Conservation (phyloP, 2,329 filamentous ascomycete species). For the Sarocladiaceae sp. region DNA sequence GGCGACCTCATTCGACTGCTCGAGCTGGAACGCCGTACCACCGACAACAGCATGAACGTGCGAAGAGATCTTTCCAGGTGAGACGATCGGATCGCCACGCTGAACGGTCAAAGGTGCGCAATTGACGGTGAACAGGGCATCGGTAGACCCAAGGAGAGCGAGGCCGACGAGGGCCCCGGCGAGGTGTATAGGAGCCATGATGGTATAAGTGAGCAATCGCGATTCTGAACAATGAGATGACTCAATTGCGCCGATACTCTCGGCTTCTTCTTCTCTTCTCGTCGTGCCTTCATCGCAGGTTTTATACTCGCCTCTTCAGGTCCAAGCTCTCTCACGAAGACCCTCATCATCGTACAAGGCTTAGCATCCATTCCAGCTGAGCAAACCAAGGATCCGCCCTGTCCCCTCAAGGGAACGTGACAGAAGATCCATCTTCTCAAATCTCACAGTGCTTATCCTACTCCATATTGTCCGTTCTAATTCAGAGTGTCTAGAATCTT, state of each 20-base stretch:
- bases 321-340: too few relatives aligned
- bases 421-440: too few relatives aligned
- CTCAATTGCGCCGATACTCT: too few relatives aligned
- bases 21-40: conserved; percentile 55
- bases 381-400: not conserved
- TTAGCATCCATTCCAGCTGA: not conserved
- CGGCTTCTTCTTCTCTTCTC: too few relatives aligned
- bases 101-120: conserved; percentile 26
- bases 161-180: not conserved
- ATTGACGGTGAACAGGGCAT: conserved; percentile 6
- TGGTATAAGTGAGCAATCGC: too few relatives aligned
- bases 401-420: not conserved
- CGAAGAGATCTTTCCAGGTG: conserved; percentile 44
- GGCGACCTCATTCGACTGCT: conserved; percentile 49
- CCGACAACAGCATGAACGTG: conserved; percentile 62
- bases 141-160: not conserved
- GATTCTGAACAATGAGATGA: too few relatives aligned
- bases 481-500: too few relatives aligned
- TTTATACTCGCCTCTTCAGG: too few relatives aligned
- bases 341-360: too few relatives aligned
- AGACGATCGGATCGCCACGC: conserved; percentile 56
- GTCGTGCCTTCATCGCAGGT: too few relatives aligned
- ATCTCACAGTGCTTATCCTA: too few relatives aligned
- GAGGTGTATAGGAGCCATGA: not conserved
- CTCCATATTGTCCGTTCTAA: too few relatives aligned